Evolutionary conservation across 176 grass and related monocot species (phyloP).

Genomic region (Hsuehochloa calcarea): DNA sequence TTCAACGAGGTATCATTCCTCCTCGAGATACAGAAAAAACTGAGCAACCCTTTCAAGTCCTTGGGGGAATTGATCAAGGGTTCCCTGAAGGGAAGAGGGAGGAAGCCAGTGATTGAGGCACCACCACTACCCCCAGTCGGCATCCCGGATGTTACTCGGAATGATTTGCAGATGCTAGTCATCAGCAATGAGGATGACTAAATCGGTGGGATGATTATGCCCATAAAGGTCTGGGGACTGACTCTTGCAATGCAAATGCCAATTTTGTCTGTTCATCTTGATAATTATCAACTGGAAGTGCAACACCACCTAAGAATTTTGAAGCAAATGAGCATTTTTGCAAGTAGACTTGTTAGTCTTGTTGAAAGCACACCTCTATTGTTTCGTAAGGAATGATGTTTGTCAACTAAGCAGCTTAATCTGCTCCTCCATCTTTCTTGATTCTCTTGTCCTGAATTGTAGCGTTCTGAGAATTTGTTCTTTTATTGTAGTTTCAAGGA

Average conservation of each 20-base stretch:
- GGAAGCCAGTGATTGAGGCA: constrained; percentile 25
- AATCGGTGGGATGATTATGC: background rate
- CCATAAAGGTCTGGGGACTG: no score
- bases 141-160: constrained; percentile 1
- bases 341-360: background rate
- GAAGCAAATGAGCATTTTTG: background rate
- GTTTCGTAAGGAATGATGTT: background rate
- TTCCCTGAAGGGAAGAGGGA: background rate
- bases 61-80: constrained; percentile 39
- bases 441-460: background rate
- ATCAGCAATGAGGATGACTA: constrained; percentile 1
- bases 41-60: constrained; percentile 50
- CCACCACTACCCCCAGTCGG: constrained; percentile 31
- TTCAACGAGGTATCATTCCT: constrained; percentile 53
- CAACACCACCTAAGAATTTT: background rate
- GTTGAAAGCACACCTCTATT: background rate
- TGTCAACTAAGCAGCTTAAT: background rate
- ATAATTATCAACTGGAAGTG: constrained; percentile 13
- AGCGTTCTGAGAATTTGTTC: background rate
- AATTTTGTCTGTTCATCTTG: background rate
- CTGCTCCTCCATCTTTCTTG: background rate
- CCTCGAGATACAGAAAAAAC: constrained; percentile 29
- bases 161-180: constrained; percentile 22
- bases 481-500: background rate
- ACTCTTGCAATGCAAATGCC: background rate